These are phyloP conservation scores for Podospora appendiculata DNA, from an alignment of 495 filamentous ascomycete species.

Conservation along the genomic window DNA sequence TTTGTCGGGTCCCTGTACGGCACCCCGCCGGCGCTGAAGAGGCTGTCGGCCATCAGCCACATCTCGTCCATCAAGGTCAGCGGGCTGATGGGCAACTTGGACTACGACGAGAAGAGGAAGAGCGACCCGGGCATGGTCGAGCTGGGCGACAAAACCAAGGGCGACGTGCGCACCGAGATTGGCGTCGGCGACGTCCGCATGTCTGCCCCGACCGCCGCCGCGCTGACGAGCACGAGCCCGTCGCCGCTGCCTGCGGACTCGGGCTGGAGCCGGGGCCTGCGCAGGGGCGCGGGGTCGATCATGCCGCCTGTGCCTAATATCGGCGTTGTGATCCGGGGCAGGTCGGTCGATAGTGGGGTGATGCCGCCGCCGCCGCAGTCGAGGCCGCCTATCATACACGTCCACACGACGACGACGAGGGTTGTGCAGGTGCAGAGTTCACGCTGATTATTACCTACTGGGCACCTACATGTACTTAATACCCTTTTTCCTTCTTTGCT, in stretches of 20 bases:
- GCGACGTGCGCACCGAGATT: neutral
- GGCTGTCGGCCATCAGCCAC: conserved; percentile 8
- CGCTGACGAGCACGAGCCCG: neutral
- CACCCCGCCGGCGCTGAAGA: conserved; percentile 7
- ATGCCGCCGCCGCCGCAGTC: neutral
- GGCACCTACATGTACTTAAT: too few species aligned
- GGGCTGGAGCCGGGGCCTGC: neutral
- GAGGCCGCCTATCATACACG: neutral
- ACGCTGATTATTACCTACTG: too few species aligned
- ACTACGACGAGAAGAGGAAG: neutral
- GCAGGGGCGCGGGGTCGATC: neutral
- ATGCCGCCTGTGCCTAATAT: conserved; percentile 5
- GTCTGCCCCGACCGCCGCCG: neutral
- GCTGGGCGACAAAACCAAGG: neutral
- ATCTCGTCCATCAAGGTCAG: conserved; percentile 7
- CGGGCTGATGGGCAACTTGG: neutral
- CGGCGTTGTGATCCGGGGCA: conserved; percentile 1
- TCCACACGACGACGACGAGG: neutral
- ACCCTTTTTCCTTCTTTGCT: too few species aligned
- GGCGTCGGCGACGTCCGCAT: neutral
- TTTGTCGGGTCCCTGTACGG: conserved; percentile 4
- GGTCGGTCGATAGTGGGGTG: neutral
- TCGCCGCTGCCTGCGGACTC: neutral
- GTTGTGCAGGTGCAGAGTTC: too few species aligned
- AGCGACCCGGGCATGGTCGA: neutral